A percentile compares a stretch with the other conserved stretches of the same genome.
Conservation (phyloP, 2,329 filamentous ascomycete genomes). For the Mycogone perniciosa region DNA sequence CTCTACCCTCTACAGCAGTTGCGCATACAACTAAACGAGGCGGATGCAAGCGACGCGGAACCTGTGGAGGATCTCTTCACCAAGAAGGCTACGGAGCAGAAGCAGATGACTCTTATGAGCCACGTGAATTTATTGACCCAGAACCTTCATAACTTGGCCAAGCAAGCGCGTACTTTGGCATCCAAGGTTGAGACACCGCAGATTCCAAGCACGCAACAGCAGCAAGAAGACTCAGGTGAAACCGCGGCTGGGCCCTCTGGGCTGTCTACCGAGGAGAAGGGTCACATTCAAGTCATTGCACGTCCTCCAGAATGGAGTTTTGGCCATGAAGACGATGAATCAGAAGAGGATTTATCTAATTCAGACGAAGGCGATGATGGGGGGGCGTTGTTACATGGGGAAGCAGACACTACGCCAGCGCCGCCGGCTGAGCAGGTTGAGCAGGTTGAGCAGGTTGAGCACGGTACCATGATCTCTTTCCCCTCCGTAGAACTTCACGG, state of each 20-base stretch:
- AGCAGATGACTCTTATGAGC: slow-evolving; percentile 59
- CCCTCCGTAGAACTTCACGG: slow-evolving; percentile 70
- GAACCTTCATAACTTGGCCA: slow-evolving; percentile 62
- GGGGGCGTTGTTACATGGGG: slow-evolving; percentile 34
- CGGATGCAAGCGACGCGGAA: slow-evolving; percentile 53
- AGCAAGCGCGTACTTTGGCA: slow-evolving; percentile 35
- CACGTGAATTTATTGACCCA: slow-evolving; percentile 69
- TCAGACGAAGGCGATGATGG: slow-evolving; percentile 37
- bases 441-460: slow-evolving; percentile 44
- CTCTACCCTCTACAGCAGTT: slow-evolving; percentile 67
- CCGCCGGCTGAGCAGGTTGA: too few species aligned
- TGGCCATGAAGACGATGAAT: slow-evolving; percentile 39
- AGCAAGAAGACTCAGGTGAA: slow-evolving; percentile 9
- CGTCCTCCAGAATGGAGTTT: slow-evolving; percentile 70
- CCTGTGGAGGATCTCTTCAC: slow-evolving; percentile 60
- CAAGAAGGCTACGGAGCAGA: slow-evolving; percentile 48
- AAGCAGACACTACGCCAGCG: slow-evolving; percentile 4
- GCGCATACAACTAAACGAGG: slow-evolving; percentile 58
- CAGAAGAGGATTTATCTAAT: slow-evolving; percentile 42
- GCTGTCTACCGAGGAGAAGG: slow-evolving; percentile 39
- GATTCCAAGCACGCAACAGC: slow-evolving; percentile 8
- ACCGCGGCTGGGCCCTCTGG: slow-evolving; percentile 9
- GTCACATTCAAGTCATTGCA: slow-evolving; percentile 65
- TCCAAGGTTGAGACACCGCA: slow-evolving; percentile 16
- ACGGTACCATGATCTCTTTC: slow-evolving; percentile 72